phyloP scores from a whole-genome alignment of 371 early-diverging fungal species.

The Entomophthora muscae region DNA sequence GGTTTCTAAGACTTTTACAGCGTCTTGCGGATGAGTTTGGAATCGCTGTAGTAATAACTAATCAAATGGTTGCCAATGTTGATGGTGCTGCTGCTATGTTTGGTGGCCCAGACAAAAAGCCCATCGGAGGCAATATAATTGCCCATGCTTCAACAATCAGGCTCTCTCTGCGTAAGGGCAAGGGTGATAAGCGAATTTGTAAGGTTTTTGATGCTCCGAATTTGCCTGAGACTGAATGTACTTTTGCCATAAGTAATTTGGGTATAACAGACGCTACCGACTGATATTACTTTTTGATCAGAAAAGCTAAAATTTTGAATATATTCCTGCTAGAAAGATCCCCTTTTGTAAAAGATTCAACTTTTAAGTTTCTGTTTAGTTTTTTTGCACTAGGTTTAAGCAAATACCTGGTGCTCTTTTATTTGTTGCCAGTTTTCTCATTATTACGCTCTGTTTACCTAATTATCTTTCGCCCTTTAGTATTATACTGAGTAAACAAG shows the following conservation, averaged over 20 bases:
- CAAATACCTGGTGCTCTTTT: no score
- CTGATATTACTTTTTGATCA: slow-evolving; percentile 5
- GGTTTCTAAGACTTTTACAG: slow-evolving; percentile 76
- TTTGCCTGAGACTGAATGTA: slow-evolving; percentile 66
- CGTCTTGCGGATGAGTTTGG: slow-evolving; percentile 97
- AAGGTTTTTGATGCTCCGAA: slow-evolving; percentile 83
- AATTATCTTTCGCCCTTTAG: no score
- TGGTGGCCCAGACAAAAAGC: slow-evolving; percentile 79
- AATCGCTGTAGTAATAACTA: slow-evolving; percentile 95
- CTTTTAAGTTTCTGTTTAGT: no score
- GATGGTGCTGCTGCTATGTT: slow-evolving; percentile 91
- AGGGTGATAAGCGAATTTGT: slow-evolving; percentile 68
- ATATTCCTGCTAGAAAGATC: no score
- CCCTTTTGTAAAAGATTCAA: no score
- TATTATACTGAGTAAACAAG: no score
- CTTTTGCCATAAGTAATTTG: slow-evolving; percentile 53
- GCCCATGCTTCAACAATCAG: slow-evolving; percentile 42
- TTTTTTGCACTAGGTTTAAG: no score
- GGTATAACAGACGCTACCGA: slow-evolving; percentile 68
- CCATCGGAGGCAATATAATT: slow-evolving; percentile 64
- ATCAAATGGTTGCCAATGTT: slow-evolving; percentile 97
- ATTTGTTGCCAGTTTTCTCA: no score
- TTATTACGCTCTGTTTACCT: no score
- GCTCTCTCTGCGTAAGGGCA: slow-evolving; percentile 67
- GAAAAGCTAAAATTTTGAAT: no score